Percentiles rank a stretch among this genome's conserved stretches.
These are phyloP conservation scores for Rhododendron simsii DNA, from an alignment of 148 eudicot genomes.

Conservation along the genomic window DNA sequence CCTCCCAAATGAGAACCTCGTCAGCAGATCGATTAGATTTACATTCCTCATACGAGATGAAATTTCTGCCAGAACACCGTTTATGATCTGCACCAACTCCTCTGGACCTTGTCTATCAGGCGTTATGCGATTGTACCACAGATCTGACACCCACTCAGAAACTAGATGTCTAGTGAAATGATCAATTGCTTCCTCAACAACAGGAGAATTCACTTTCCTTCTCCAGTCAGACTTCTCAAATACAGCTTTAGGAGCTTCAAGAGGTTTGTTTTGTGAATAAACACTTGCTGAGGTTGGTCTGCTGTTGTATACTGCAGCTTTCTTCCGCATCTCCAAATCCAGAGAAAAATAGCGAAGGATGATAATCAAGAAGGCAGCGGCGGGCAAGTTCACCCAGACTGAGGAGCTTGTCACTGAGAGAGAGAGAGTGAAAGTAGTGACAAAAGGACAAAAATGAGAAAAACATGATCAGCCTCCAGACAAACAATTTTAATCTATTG, in stretches of 20 bases:
- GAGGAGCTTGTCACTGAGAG: conserved; percentile 92
- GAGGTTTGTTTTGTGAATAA: conserved; percentile 37
- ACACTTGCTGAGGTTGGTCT: conserved; percentile 39
- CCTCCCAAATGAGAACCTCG: conserved; percentile 49
- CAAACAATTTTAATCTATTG: background rate
- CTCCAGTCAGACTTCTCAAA: conserved; percentile 68
- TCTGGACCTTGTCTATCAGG: conserved; percentile 94
- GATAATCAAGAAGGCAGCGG: conserved; percentile 59
- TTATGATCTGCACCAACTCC: conserved; percentile 75
- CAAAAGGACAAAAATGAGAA: background rate
- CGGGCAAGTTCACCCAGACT: conserved; percentile 92
- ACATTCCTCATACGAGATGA: conserved; percentile 72
- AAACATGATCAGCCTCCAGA: background rate
- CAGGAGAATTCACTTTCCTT: conserved; percentile 79
- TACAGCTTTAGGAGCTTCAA: conserved; percentile 37
- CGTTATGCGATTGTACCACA: conserved; percentile 86
- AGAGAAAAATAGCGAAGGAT: conserved; percentile 69
- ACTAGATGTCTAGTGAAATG: conserved; percentile 81
- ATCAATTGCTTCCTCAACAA: conserved; percentile 89
- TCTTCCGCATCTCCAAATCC: conserved; percentile 80
- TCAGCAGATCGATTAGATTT: conserved; percentile 86
- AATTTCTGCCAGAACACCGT: conserved; percentile 84
- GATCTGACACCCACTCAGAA: conserved; percentile 96
- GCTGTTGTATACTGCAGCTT: conserved; percentile 73
- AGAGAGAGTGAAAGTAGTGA: conserved; percentile 1